Percentiles rank a stretch among this genome's conserved stretches.
phyloP scores from a whole-genome alignment of 2,329 filamentous ascomycete species.

The Colletotrichum sp. region DNA sequence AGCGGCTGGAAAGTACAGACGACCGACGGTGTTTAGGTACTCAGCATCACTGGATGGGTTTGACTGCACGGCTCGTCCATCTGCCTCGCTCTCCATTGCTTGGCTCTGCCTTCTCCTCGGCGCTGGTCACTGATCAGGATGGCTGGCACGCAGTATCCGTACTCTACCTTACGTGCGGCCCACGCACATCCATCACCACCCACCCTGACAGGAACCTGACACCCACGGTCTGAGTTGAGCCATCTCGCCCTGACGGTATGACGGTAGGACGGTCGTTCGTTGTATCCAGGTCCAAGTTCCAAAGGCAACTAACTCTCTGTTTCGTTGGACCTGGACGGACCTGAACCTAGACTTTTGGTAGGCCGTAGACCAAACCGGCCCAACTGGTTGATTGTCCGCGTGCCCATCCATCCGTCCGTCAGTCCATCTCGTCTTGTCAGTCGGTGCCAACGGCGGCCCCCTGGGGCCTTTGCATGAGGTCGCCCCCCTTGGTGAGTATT shows the following conservation, averaged over 20 bases:
- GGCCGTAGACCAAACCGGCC: neutral
- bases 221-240: neutral
- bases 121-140: neutral
- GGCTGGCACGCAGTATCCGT: neutral
- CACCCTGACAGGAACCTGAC: conserved; percentile 14
- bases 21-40: neutral
- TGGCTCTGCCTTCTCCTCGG: neutral
- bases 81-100: neutral
- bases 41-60: neutral
- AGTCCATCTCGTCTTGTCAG: neutral
- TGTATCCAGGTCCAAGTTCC: neutral
- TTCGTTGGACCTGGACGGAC: neutral
- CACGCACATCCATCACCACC: conserved; percentile 1
- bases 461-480: conserved; percentile 3
- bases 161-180: neutral
- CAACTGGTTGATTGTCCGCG: neutral
- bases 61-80: neutral
- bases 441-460: neutral
- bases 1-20: neutral
- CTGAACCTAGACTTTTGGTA: neutral
- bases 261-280: neutral
- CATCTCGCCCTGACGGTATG: neutral
- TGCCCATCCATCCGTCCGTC: neutral
- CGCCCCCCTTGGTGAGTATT: neutral
- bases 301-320: neutral